phyloP scores from a whole-genome alignment of 306 rosid genomes.

The apple (Malus domestica) region ASM211411v1 NC_041795.1:23751001-23751500 shows the following conservation, averaged over 20 bases:
- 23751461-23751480: background rate
- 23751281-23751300: accelerated
- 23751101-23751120: too few species aligned
- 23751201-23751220: background rate
- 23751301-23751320: too few species aligned
- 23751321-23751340: background rate
- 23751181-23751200: background rate
- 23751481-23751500: too few species aligned
- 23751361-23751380: background rate
- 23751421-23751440: background rate
- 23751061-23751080: background rate
- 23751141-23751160: background rate
- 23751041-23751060: background rate
- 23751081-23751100: too few species aligned
- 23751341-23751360: background rate
- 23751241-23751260: background rate
- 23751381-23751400: background rate
- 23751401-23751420: background rate
- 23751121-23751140: background rate
- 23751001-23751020: too few species aligned
- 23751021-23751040: background rate
- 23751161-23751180: background rate
- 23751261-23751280: background rate
- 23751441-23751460: too few species aligned
- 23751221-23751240: background rate